Conservation (phyloP, 495 filamentous ascomycete species). For the Aspergillus carlsbadensis region DNA sequence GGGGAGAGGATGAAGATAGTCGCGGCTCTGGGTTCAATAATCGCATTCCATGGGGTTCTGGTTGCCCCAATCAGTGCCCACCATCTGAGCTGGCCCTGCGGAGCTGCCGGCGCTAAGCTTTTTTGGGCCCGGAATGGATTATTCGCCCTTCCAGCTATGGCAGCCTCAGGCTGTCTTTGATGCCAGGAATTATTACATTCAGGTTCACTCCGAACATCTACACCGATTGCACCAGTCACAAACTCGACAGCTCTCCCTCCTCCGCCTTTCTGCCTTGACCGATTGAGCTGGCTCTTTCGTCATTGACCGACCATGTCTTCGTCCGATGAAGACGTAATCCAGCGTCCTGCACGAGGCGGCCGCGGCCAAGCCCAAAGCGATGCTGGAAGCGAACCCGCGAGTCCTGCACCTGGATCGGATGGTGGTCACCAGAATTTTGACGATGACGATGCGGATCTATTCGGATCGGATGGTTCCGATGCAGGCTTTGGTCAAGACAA, state of each 20-base stretch:
- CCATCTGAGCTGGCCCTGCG: slow-evolving; percentile 28
- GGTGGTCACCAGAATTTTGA: slow-evolving; percentile 48
- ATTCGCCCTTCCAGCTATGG: slow-evolving; percentile 9
- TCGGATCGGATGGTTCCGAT: slow-evolving; percentile 55
- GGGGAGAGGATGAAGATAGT: slow-evolving; percentile 20
- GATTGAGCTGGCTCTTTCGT: background rate
- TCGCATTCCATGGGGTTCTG: too few species aligned
- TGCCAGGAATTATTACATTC: background rate
- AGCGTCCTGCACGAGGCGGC: slow-evolving; percentile 37
- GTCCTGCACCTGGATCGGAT: slow-evolving; percentile 24
- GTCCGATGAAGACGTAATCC: slow-evolving; percentile 44
- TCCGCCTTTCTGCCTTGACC: background rate
- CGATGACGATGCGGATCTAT: slow-evolving; percentile 62
- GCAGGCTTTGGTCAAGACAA: slow-evolving; percentile 38
- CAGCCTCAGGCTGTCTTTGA: slow-evolving; percentile 7
- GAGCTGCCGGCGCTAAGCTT: slow-evolving; percentile 24
- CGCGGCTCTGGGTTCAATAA: slow-evolving; percentile 9
- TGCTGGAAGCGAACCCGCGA: slow-evolving; percentile 28
- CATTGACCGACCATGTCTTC: slow-evolving; percentile 34
- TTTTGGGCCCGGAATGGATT: slow-evolving; percentile 20
- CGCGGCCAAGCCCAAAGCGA: slow-evolving; percentile 29
- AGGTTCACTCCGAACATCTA: background rate
- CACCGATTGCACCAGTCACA: background rate
- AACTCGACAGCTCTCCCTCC: too few species aligned
- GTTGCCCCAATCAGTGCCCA: slow-evolving; percentile 15